Percentiles rank a stretch among this genome's conserved stretches.
These are phyloP conservation scores for Claviceps maximensis DNA, from an alignment of 2,329 filamentous ascomycete genomes.

Conservation along the genomic window DNA sequence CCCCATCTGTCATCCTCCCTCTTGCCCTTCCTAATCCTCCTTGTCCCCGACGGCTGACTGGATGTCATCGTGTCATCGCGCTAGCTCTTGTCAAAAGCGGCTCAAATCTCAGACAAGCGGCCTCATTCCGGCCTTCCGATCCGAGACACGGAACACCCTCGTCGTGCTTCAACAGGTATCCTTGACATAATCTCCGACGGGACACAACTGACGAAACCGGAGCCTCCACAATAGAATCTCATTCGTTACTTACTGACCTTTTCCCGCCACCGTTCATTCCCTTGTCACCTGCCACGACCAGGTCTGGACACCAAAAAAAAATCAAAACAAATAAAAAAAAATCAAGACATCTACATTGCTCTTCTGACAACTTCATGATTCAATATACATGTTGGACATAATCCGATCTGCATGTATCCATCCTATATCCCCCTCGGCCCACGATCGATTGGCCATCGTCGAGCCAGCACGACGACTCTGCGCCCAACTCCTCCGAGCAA, in stretches of 20 bases:
- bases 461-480: slow-evolving; percentile 1
- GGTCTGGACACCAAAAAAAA: not conserved
- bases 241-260: too few species aligned
- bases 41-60: too few species aligned
- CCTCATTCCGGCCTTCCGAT: not conserved
- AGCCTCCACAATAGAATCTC: too few species aligned
- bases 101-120: not conserved
- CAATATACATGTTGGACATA: not conserved
- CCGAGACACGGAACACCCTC: not conserved
- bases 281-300: too few species aligned
- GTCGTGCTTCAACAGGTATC: too few species aligned
- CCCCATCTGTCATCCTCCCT: too few species aligned
- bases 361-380: not conserved
- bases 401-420: slow-evolving; percentile 7
- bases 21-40: too few species aligned
- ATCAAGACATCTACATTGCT: too few species aligned
- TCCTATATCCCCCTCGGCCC: slow-evolving; percentile 5
- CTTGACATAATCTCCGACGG: too few species aligned
- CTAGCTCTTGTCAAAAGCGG: not conserved
- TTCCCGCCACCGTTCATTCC: too few species aligned
- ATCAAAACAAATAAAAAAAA: not conserved
- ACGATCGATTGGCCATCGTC: slow-evolving; percentile 6
- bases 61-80: too few species aligned
- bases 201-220: too few species aligned
- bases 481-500: slow-evolving; percentile 1